Evolutionary conservation across 768 basidiomycete genomes (phyloP).

Genomic region (Boletus vermiculosoides): DNA sequence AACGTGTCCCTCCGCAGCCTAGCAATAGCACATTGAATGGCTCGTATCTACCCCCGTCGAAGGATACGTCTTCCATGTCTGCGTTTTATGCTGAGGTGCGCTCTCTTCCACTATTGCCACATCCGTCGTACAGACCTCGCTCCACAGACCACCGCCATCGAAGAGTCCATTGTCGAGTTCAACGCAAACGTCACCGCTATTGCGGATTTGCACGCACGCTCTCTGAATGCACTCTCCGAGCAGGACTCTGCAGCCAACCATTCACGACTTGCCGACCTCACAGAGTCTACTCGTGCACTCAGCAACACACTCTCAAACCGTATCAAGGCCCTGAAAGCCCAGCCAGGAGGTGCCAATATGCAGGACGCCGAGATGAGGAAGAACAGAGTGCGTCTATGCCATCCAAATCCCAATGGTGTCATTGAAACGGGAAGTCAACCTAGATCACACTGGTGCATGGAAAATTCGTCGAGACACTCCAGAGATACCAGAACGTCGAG

Average conservation of each 20-base stretch:
- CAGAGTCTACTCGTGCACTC: slow-evolving; percentile 57
- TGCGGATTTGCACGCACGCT: slow-evolving; percentile 49
- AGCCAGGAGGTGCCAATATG: slow-evolving; percentile 30
- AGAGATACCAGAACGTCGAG: slow-evolving; percentile 76
- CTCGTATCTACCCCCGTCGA: slow-evolving; percentile 2
- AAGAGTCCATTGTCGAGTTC: slow-evolving; percentile 45
- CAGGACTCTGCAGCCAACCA: slow-evolving; percentile 39
- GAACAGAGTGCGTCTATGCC: slow-evolving; percentile 25
- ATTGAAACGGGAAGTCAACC: background rate
- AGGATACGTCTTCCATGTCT: slow-evolving; percentile 29
- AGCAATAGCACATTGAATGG: background rate
- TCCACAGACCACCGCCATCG: slow-evolving; percentile 46
- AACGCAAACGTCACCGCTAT: slow-evolving; percentile 46
- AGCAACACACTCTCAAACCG: slow-evolving; percentile 57
- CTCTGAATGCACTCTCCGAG: slow-evolving; percentile 50
- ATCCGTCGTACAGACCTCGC: background rate
- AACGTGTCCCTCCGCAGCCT: slow-evolving; percentile 15
- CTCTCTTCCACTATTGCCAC: background rate
- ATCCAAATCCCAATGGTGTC: background rate
- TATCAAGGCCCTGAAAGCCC: slow-evolving; percentile 54
- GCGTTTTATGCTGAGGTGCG: slow-evolving; percentile 36
- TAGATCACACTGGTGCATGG: slow-evolving; percentile 60
- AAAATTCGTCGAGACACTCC: slow-evolving; percentile 74
- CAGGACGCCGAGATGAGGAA: slow-evolving; percentile 49
- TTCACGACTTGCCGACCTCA: slow-evolving; percentile 54